A percentile compares a stretch with the other conserved stretches of the same genome.
Evolutionary conservation across 164 flowering plant genomes (phyloP).

Genomic region (Nymphaea thermarum): DNA sequence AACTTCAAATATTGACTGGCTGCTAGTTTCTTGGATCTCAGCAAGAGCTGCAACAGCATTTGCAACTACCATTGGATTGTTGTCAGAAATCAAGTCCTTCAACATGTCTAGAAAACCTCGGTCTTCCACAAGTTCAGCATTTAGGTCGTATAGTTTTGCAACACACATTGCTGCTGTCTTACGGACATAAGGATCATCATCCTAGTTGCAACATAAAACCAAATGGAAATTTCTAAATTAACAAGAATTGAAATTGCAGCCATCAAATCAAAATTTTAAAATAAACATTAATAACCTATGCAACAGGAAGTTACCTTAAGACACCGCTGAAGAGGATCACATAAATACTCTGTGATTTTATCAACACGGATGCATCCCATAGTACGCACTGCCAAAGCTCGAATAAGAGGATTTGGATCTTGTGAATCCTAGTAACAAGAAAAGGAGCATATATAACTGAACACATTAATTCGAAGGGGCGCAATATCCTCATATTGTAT

Average conservation of each 20-base stretch:
- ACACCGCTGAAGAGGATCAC: slow-evolving; percentile 98
- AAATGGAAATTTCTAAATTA: neutral
- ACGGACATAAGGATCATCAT: slow-evolving; percentile 99
- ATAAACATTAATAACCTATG: neutral
- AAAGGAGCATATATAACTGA: neutral
- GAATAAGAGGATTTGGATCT: slow-evolving; percentile 96
- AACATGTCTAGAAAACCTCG: slow-evolving; percentile 91
- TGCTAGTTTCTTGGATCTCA: slow-evolving; percentile 92
- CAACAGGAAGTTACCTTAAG: slow-evolving; percentile 57
- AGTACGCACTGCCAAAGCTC: slow-evolving; percentile 95
- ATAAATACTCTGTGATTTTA: slow-evolving; percentile 94
- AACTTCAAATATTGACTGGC: slow-evolving; percentile 75
- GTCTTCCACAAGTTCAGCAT: slow-evolving; percentile 98
- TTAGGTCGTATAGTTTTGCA: slow-evolving; percentile 95
- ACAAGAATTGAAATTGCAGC: neutral
- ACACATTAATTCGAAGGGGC: neutral
- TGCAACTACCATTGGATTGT: slow-evolving; percentile 99
- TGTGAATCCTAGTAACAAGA: slow-evolving; percentile 75
- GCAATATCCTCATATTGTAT: too few species aligned
- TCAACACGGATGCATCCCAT: slow-evolving; percentile 99
- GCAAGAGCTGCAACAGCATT: slow-evolving; percentile 99
- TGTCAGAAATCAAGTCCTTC: slow-evolving; percentile 97
- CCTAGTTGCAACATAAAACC: slow-evolving; percentile 36
- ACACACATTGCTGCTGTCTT: slow-evolving; percentile 99
- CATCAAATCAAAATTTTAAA: neutral